phyloP scores from a whole-genome alignment of 2,329 filamentous ascomycete genomes.

The Clonostachys byssicola region DNA sequence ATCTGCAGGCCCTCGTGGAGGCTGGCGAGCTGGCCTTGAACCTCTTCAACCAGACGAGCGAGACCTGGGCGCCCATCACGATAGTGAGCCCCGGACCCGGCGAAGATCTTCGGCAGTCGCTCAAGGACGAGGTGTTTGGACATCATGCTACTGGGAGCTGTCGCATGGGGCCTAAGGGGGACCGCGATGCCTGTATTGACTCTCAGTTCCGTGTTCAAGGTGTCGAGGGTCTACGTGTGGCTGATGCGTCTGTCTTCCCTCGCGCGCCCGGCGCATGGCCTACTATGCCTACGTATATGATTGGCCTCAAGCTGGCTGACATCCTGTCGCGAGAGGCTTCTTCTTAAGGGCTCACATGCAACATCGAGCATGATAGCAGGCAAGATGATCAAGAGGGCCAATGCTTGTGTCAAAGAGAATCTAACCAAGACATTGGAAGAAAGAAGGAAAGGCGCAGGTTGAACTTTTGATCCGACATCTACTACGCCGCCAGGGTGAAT shows the following conservation, averaged over 20 bases:
- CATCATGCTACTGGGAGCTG: neutral
- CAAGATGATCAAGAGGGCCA: too few relatives aligned
- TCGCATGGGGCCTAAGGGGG: conserved; percentile 45
- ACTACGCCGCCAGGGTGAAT: too few relatives aligned
- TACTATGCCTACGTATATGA: conserved; percentile 44
- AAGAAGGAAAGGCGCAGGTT: too few relatives aligned
- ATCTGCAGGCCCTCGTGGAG: neutral
- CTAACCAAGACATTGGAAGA: too few relatives aligned
- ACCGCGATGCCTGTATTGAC: conserved; percentile 50
- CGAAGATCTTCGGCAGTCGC: neutral
- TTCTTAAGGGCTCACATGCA: too few relatives aligned
- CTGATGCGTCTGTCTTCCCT: conserved; percentile 54
- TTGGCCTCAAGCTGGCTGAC: conserved; percentile 10
- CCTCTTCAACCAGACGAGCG: neutral
- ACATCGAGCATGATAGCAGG: too few relatives aligned
- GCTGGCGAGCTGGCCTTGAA: neutral
- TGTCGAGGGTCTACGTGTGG: conserved; percentile 48
- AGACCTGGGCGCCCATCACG: conserved; percentile 28
- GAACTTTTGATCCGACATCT: too few relatives aligned
- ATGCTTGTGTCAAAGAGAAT: too few relatives aligned
- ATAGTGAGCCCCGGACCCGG: conserved; percentile 1
- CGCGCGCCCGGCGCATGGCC: conserved; percentile 43
- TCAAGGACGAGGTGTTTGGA: neutral
- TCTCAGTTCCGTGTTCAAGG: conserved; percentile 51
- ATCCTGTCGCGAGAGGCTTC: too few relatives aligned